A percentile compares a stretch with the other conserved stretches of the same genome.
Evolutionary conservation across 176 grass and related monocot genomes (phyloP).

Genomic region (Lolium rigidum): DNA sequence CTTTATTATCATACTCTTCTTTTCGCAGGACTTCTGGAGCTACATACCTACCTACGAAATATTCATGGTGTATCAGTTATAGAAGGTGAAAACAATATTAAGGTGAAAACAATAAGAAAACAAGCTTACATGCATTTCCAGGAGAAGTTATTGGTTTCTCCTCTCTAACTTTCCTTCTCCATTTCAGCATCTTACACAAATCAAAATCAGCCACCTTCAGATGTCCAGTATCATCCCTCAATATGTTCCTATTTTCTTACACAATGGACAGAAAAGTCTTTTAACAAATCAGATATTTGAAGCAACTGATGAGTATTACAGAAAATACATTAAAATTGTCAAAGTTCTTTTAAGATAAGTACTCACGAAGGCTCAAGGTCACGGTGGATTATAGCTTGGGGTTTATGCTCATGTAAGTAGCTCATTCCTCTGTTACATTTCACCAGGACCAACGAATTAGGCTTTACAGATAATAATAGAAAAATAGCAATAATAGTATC

Average conservation of each 20-base stretch:
- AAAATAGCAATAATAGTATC: neutral
- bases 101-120: slow-evolving; percentile 1
- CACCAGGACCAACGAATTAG: slow-evolving; percentile 34
- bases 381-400: slow-evolving; percentile 92
- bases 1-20: slow-evolving; percentile 91
- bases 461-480: neutral
- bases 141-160: slow-evolving; percentile 66
- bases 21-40: slow-evolving; percentile 89
- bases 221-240: slow-evolving; percentile 94
- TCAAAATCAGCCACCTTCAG: slow-evolving; percentile 98
- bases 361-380: slow-evolving; percentile 99
- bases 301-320: slow-evolving; percentile 19
- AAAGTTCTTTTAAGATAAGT: slow-evolving; percentile 17
- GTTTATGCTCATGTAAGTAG: slow-evolving; percentile 96
- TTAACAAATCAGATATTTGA: slow-evolving; percentile 48
- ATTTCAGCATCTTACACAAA: slow-evolving; percentile 87
- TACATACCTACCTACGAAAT: slow-evolving; percentile 82
- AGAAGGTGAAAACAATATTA: neutral
- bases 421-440: slow-evolving; percentile 86
- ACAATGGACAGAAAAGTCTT: slow-evolving; percentile 39
- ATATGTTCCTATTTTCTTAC: slow-evolving; percentile 88
- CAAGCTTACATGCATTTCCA: slow-evolving; percentile 71
- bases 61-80: slow-evolving; percentile 30
- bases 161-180: slow-evolving; percentile 83
- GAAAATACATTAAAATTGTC: neutral